Conservation (phyloP, 2,329 filamentous ascomycete species). For the Colletotrichum navitas region DNA sequence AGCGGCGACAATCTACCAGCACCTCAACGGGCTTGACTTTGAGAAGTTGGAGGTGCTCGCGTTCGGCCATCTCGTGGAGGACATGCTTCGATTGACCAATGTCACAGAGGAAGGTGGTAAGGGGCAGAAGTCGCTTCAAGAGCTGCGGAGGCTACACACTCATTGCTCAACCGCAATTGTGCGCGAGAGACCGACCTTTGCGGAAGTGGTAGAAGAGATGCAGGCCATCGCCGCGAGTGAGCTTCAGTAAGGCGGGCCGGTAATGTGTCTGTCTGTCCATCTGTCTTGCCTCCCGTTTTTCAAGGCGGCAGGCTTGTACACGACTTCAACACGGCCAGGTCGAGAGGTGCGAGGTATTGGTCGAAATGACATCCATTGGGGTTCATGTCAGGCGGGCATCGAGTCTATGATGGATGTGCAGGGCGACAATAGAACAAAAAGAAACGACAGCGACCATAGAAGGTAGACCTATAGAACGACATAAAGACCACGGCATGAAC, state of each 20-base stretch:
- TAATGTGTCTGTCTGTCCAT: not conserved
- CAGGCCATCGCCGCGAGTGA: not conserved
- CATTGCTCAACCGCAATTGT: slow-evolving; percentile 47
- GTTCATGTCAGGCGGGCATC: not conserved
- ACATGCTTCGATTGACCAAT: slow-evolving; percentile 55
- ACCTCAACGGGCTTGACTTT: slow-evolving; percentile 45
- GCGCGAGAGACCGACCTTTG: slow-evolving; percentile 50
- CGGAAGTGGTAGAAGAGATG: slow-evolving; percentile 44
- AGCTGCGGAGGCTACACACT: slow-evolving; percentile 47
- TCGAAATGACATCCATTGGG: not conserved
- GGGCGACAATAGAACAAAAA: not conserved
- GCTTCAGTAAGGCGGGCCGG: not conserved
- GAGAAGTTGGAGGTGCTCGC: slow-evolving; percentile 62
- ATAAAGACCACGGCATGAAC: not conserved
- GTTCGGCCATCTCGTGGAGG: slow-evolving; percentile 61
- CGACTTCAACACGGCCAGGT: not conserved
- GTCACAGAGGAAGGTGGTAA: slow-evolving; percentile 16
- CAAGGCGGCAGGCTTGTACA: not conserved
- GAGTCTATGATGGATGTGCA: not conserved
- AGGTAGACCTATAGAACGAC: not conserved
- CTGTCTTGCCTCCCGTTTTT: too few species aligned
- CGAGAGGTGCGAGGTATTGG: not conserved
- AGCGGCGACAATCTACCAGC: slow-evolving; percentile 59
- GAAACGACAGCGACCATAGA: not conserved
- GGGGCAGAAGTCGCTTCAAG: slow-evolving; percentile 33